Evolutionary conservation across 257 asterid species (phyloP), one percentile per base, ranked within the genome.

Genomic region (Knoxia roxburghii): DNA sequence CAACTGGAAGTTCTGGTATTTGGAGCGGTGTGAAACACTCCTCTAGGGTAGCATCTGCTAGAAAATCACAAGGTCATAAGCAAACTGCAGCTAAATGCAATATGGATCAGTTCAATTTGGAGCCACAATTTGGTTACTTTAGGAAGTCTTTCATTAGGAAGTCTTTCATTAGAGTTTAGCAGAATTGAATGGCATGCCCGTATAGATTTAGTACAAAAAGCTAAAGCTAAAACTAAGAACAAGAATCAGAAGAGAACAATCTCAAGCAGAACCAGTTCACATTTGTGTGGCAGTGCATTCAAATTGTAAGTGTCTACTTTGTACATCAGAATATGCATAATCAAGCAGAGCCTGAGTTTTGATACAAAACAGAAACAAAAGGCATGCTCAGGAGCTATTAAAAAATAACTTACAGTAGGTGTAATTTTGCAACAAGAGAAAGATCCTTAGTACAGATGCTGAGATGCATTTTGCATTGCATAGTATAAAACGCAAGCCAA

Each of bases 1-100:
- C 81, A 20, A 56, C 50, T 32, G 65, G 80, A 71, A 45, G 57
- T 55, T 79, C 89, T 45, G 64, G 75, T 68, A 43, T 65, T 51
- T 75, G 75, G 72, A 78, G 84, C 59, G 51, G 68, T 26, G 68
- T 72, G 37, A 76, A 64, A 65, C 77, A 59, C 24, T 76, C 64
- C 70, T 41, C 84, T 41, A 62, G 40, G 72, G 68, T 61, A 62
- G 49, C 79, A 72, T 70, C 93, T 88, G 84, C 53, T 66, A 64
- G 50, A 60, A 48, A 9, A 59, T 30, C 18, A 68, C 26, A 32
- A 17, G 26, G 64, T 39, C 37, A 10, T 46, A 29, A 55, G 55
- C 40, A 10, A 6, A 39, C 35, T 49, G 11, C 15, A 24, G 20
- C 17, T 20, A 4, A 39, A 4, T 11, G 37, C 30, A 37, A 51